Conservation (phyloP, 2,329 filamentous ascomycete species). For the Colletotrichum spinosum region DNA sequence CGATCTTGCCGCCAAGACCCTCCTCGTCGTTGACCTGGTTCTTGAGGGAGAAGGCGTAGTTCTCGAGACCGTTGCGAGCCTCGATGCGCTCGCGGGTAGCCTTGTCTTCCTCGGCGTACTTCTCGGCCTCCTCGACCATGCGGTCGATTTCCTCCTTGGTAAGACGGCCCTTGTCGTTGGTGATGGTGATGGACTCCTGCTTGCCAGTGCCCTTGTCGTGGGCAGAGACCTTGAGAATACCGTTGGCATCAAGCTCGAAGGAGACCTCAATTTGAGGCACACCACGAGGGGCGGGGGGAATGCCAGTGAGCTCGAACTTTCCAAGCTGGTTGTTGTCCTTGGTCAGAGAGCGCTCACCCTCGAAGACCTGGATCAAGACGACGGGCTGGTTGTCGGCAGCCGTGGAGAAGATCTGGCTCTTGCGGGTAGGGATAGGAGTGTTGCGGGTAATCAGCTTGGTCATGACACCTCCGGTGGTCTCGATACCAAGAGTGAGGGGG, state of each 20-base stretch:
- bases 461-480: slow-evolving; percentile 98
- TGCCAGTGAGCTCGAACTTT: slow-evolving; percentile 98
- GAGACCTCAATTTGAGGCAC: slow-evolving; percentile 98
- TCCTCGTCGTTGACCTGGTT: slow-evolving; percentile 99
- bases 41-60: slow-evolving; percentile 99
- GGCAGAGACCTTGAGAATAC: slow-evolving; percentile 96
- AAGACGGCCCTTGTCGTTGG: slow-evolving; percentile 98
- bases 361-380: slow-evolving; percentile 94
- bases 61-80: slow-evolving; percentile 95
- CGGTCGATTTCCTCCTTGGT: slow-evolving; percentile 98
- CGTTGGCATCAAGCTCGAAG: slow-evolving; percentile 98
- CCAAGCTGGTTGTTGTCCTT: slow-evolving; percentile 98
- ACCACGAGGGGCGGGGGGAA: slow-evolving; percentile 93
- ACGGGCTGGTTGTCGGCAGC: slow-evolving; percentile 97
- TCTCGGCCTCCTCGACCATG: slow-evolving; percentile 98
- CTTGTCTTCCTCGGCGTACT: slow-evolving; percentile 99
- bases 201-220: slow-evolving; percentile 99
- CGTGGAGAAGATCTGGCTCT: slow-evolving; percentile 98
- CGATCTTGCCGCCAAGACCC: slow-evolving; percentile 97
- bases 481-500: slow-evolving; percentile 94
- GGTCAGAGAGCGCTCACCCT: slow-evolving; percentile 93
- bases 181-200: slow-evolving; percentile 97
- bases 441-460: slow-evolving; percentile 96
- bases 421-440: slow-evolving; percentile 94
- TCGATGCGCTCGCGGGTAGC: slow-evolving; percentile 97